A percentile compares a stretch with the other conserved stretches of the same genome.
Evolutionary conservation across 2,329 filamentous ascomycete species (phyloP).

Genomic region (Trichoderma sp.): DNA sequence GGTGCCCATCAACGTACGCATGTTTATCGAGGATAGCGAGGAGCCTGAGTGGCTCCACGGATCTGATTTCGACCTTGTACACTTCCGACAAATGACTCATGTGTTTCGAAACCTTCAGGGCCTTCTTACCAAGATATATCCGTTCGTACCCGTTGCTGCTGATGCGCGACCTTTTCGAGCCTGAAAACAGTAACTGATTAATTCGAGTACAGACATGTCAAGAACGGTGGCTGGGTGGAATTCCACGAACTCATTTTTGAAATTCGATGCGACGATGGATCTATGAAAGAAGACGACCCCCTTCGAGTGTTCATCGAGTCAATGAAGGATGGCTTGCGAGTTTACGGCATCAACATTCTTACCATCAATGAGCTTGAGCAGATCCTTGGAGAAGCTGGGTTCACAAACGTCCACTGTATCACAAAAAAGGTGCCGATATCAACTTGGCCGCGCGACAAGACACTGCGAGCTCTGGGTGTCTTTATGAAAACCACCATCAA

Average conservation of each 20-base stretch:
- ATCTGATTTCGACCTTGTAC: slow-evolving; percentile 59
- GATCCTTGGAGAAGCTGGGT: slow-evolving; percentile 48
- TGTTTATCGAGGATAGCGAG: slow-evolving; percentile 64
- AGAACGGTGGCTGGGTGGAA: slow-evolving; percentile 57
- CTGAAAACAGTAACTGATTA: neutral
- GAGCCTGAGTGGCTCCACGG: slow-evolving; percentile 60
- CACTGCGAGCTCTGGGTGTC: slow-evolving; percentile 47
- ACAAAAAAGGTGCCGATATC: slow-evolving; percentile 53
- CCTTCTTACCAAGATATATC: slow-evolving; percentile 48
- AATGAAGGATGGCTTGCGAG: slow-evolving; percentile 39
- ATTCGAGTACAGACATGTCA: slow-evolving; percentile 43
- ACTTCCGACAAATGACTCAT: slow-evolving; percentile 54
- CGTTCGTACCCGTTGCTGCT: slow-evolving; percentile 35
- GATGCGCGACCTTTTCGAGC: neutral
- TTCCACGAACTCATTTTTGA: slow-evolving; percentile 51
- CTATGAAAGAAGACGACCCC: slow-evolving; percentile 48
- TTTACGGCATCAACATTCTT: slow-evolving; percentile 47
- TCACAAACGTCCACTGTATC: slow-evolving; percentile 48
- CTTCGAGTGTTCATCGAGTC: slow-evolving; percentile 42
- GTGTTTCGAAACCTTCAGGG: slow-evolving; percentile 56
- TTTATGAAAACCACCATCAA: slow-evolving; percentile 50
- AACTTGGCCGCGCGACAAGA: slow-evolving; percentile 48
- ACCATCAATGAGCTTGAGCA: slow-evolving; percentile 41
- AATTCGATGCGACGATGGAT: slow-evolving; percentile 50
- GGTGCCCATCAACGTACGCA: slow-evolving; percentile 63